A percentile compares a stretch with the other conserved stretches of the same genome.
Evolutionary conservation across 164 flowering plant genomes (phyloP).

Genomic region (Amborella trichopoda): DNA sequence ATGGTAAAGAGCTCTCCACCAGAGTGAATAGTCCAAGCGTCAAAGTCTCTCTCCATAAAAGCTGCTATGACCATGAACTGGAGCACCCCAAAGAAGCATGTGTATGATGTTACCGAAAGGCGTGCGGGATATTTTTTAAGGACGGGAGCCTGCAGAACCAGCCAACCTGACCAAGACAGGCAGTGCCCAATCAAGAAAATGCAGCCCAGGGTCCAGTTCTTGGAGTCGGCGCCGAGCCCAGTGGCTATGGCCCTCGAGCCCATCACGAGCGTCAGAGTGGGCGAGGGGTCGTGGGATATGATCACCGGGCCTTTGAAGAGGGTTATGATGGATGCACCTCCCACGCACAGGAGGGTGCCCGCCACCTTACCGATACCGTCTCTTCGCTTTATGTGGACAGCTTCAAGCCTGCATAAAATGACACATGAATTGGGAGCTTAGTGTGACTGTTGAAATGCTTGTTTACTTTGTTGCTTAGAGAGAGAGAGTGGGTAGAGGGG

Average conservation of each 20-base stretch:
- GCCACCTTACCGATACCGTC: constrained; percentile 76
- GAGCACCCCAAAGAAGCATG: constrained; percentile 86
- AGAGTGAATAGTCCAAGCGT: constrained; percentile 76
- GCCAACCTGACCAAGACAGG: constrained; percentile 95
- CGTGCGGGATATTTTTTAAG: constrained; percentile 96
- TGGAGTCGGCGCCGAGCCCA: constrained; percentile 59
- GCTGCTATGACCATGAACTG: constrained; percentile 80
- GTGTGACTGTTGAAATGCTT: no score
- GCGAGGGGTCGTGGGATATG: constrained; percentile 38
- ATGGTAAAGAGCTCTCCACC: constrained; percentile 81
- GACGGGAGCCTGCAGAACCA: constrained; percentile 86
- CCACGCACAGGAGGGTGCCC: constrained; percentile 68
- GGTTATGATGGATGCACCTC: constrained; percentile 90
- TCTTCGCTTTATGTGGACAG: constrained; percentile 61
- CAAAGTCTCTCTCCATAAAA: constrained; percentile 39
- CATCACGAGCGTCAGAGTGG: constrained; percentile 20
- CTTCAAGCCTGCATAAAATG: constrained; percentile 65
- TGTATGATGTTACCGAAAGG: constrained; percentile 84
- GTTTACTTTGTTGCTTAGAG: no score
- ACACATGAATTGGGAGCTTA: no score
- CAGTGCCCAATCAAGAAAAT: constrained; percentile 87
- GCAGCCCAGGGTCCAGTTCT: constrained; percentile 96
- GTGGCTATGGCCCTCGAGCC: background rate
- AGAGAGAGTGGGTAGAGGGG: background rate
- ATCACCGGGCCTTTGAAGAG: constrained; percentile 87